Evolutionary conservation across 306 rosid species (phyloP).

Genomic region (Cucumis melo): DNA sequence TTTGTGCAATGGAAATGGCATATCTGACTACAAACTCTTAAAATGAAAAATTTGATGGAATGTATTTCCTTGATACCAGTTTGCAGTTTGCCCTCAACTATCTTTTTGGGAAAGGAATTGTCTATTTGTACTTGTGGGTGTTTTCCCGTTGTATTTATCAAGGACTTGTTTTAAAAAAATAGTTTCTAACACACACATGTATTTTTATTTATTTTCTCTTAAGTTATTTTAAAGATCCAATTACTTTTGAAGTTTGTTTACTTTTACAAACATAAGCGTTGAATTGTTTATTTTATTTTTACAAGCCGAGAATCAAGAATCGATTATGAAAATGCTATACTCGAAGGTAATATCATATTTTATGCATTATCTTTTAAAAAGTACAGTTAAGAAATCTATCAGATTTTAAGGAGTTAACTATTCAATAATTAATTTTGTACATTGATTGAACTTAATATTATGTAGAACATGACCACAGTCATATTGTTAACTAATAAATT

Average conservation of each 20-base stretch:
- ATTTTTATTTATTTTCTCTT: neutral
- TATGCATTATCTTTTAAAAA: no score
- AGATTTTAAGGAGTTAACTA: neutral
- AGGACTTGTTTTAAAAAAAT: neutral
- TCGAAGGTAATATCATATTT: no score
- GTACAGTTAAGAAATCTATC: no score
- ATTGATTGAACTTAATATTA: neutral
- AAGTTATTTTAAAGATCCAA: neutral
- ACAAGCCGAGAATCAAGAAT: neutral
- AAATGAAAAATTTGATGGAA: neutral
- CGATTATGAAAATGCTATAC: neutral
- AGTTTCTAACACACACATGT: neutral
- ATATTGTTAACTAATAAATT: no score
- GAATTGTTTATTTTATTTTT: neutral
- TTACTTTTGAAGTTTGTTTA: neutral
- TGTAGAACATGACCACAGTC: no score
- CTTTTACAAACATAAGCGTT: neutral
- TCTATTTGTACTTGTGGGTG: neutral
- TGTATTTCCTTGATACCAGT: neutral
- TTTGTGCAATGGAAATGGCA: slow-evolving; percentile 23
- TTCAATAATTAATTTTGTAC: neutral
- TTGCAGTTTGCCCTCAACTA: neutral
- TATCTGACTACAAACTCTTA: neutral
- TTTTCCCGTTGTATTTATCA: neutral
- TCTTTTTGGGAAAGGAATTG: neutral